A percentile compares a stretch with the other conserved stretches of the same genome.
Conservation (phyloP, 2,329 filamentous ascomycete species). For the Ophiostoma perfectum region DNA sequence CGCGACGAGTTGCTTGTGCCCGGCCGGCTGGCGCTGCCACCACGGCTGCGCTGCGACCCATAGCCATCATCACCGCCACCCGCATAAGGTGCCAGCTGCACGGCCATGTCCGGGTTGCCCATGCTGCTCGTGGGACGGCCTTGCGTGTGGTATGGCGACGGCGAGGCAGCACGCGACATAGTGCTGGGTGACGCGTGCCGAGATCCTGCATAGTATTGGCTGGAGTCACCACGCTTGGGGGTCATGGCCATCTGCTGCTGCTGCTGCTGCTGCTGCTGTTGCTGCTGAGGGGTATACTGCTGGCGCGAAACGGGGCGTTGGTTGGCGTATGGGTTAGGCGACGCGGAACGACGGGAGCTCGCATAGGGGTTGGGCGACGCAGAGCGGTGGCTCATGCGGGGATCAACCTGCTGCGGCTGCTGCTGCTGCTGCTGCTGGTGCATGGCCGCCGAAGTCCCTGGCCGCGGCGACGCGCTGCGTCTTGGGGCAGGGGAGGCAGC, state of each 20-base stretch:
- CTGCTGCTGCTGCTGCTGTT: constrained; percentile 33
- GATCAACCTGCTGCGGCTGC: constrained; percentile 33
- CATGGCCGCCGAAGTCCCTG: constrained; percentile 41
- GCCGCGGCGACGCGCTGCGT: constrained; percentile 58
- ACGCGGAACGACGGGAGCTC: constrained; percentile 29
- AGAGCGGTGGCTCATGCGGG: constrained; percentile 32
- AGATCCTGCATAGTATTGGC: constrained; percentile 43
- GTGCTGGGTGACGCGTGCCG: constrained; percentile 49
- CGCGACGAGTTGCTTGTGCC: constrained; percentile 41
- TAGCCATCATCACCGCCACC: constrained; percentile 48
- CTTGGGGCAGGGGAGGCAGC: constrained; percentile 64
- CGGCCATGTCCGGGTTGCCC: constrained; percentile 54
- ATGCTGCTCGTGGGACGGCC: constrained; percentile 48
- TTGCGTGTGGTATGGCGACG: constrained; percentile 44
- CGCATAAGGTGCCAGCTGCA: constrained; percentile 54
- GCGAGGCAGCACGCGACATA: constrained; percentile 41
- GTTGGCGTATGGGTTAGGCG: constrained; percentile 57
- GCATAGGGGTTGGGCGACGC: constrained; percentile 56
- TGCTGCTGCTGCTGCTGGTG: constrained; percentile 19
- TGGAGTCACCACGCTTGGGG: constrained; percentile 43
- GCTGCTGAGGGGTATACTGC: constrained; percentile 30
- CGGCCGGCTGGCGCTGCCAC: constrained; percentile 41
- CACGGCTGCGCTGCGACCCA: constrained; percentile 50
- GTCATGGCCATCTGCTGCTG: constrained; percentile 32
- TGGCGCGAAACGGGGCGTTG: constrained; percentile 33